Base-by-base conservation (phyloP, 306 rosid genomes). In the Argentina anserina region DNA sequence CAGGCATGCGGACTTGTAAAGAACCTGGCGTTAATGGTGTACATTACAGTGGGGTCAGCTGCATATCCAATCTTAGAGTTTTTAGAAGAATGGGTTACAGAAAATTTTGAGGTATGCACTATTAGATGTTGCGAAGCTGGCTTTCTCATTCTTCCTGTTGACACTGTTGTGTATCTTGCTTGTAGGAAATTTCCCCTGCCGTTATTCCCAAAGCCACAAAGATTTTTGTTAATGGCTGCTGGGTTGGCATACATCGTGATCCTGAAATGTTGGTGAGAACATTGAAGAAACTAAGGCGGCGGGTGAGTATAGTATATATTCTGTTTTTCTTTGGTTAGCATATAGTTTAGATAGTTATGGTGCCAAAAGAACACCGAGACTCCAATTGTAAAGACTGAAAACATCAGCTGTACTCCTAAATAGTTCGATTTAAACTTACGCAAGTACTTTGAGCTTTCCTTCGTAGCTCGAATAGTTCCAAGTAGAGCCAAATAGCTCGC, bases 241-340 rank as follows among this genome's bases (percentile, higher is more conserved):
- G 99, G 99, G 85, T 91, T 84, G 99, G 99, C 15, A 91, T 94
- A 72, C 97, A 94, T 82, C 99, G 99, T 75, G 96, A 94, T 74
- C 99, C 99, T 73, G 97, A 94, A 70, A 94, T 94, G 99, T 83
- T 94, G 90, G 99, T 94, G 81, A 91, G 85, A 81, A 94, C 99
- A 21, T 80, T 91, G 73, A 90, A 96, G 81, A 85, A 86, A 79
- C 85, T 94, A 78, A 89, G 99, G 69, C 89, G 97, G 7, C 90
- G 99, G 87, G 99, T 94, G n/a, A n/a, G n/a, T n/a, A n/a, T n/a
- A 86, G 75, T 86, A 34, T 65, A 15, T 4, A 47, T 70, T 81
- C 68, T 49, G 12, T 76, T 65, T 49, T 49, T 36, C 20, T 17
- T 55, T 42, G 21, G n/a, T 15, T 31, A 47, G 6, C 43, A 41